Evolutionary conservation across 768 basidiomycete genomes (phyloP).

Genomic region (Myochromella boudieri): DNA sequence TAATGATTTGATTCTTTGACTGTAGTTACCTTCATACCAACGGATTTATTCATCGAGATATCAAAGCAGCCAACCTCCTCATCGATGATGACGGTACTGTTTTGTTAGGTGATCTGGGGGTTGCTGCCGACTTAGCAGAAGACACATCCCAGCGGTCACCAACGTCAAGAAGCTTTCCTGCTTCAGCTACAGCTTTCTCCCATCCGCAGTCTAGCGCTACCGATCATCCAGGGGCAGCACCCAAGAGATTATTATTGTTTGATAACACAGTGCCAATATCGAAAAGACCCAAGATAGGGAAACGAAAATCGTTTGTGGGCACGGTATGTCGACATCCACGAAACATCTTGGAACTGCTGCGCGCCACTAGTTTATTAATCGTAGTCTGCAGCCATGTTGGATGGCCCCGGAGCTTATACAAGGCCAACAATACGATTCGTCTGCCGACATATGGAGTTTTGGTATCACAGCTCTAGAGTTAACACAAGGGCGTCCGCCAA

Average conservation of each 20-base stretch:
- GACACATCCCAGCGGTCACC: slow-evolving; percentile 41
- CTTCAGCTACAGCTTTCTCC: slow-evolving; percentile 29
- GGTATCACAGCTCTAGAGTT: slow-evolving; percentile 94
- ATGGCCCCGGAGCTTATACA: slow-evolving; percentile 96
- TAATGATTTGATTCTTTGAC: slow-evolving; percentile 1
- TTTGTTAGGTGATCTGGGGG: slow-evolving; percentile 89
- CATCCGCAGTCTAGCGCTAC: slow-evolving; percentile 18
- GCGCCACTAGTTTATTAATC: slow-evolving; percentile 1
- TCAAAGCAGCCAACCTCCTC: slow-evolving; percentile 93
- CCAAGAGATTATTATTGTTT: slow-evolving; percentile 35
- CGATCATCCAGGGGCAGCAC: slow-evolving; percentile 2
- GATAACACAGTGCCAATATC: slow-evolving; percentile 25
- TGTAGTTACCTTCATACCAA: slow-evolving; percentile 83
- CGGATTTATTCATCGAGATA: slow-evolving; percentile 89
- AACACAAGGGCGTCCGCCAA: slow-evolving; percentile 84
- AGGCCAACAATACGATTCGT: slow-evolving; percentile 79
- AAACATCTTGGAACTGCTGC: neutral
- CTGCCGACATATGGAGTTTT: slow-evolving; percentile 95
- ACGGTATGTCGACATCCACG: slow-evolving; percentile 49
- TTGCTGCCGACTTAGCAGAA: slow-evolving; percentile 81
- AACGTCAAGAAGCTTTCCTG: slow-evolving; percentile 26
- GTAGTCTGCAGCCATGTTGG: slow-evolving; percentile 71
- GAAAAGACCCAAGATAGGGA: slow-evolving; percentile 55
- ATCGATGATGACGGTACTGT: slow-evolving; percentile 91
- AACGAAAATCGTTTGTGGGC: slow-evolving; percentile 90